A percentile compares a stretch with the other conserved stretches of the same genome.
Conservation (phyloP, 2,329 filamentous ascomycete genomes). For the Cercospora sp. region DNA sequence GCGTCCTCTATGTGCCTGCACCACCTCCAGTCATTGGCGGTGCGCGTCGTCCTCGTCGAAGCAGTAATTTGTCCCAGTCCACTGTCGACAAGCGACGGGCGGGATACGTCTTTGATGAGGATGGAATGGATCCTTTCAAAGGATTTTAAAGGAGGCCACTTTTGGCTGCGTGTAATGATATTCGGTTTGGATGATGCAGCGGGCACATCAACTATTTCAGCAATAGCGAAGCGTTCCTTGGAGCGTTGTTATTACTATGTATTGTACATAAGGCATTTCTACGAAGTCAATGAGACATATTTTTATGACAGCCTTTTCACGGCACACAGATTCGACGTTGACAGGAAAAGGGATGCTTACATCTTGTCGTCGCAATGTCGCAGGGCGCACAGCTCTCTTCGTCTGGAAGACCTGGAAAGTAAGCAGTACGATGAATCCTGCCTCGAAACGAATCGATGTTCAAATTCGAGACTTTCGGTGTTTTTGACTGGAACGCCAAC, state of each 20-base stretch:
- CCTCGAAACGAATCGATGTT: background rate
- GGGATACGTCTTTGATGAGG: constrained; percentile 40
- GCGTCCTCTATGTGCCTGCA: constrained; percentile 36
- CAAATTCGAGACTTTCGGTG: background rate
- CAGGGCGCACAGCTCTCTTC: background rate
- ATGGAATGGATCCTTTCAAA: constrained; percentile 40
- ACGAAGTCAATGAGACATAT: constrained; percentile 8
- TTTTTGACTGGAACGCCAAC: background rate
- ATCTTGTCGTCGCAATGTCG: background rate
- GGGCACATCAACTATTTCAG: background rate
- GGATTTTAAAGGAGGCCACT: constrained; percentile 34
- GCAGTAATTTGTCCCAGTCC: constrained; percentile 34
- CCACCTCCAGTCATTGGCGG: constrained; percentile 28
- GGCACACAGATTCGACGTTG: background rate
- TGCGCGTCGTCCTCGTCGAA: constrained; percentile 27
- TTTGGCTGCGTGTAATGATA: background rate
- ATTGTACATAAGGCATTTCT: constrained; percentile 14
- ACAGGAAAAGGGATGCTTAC: background rate
- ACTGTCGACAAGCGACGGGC: constrained; percentile 36
- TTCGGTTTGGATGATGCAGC: constrained; percentile 3
- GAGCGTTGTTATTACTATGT: background rate
- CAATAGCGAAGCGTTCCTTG: background rate
- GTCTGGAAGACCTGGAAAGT: background rate
- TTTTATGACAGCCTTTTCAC: background rate
- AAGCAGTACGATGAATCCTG: background rate